Evolutionary conservation across 2,329 filamentous ascomycete genomes (phyloP), one percentile per base, ranked within the genome.

Genomic region (Botrytis aclada): DNA sequence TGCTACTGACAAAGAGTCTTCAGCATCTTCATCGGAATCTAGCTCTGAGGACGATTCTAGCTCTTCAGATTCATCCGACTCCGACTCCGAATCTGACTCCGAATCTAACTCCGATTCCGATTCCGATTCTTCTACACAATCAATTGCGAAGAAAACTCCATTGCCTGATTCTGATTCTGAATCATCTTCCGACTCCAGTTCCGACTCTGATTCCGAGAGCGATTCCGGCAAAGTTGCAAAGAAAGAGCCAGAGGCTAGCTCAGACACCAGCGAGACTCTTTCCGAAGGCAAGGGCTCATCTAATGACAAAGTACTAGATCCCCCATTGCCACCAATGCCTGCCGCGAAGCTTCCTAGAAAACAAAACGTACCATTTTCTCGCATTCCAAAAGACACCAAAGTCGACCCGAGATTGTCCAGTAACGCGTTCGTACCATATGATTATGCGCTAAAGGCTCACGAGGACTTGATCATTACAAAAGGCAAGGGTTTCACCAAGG

Each of bases 401-500:
- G 92, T 93, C 73, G 91, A 94, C 79, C 86, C 88, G 34, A 88
- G 85, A 79, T 91, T 94, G 78, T 81, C 89, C 4, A 94, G 91
- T 78, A 98, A 98, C 83, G 89, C 88, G 22, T 98, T 95, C 81
- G 86, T 93, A 18, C 86, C 90, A 34, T 94, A 98, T 81, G 91
- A 92, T 76, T 99, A 98, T 83, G 95, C 95, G 37, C 92, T 96
- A 78, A 90, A 90, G 78, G 97, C 97, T 14, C 93, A 95, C 80
- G 88, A 94, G 77, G 95, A 98, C 81, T 85, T 99, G 75, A 93
- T 94, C 66, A 88, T 97, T 56, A 98, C 95, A 45, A 93, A 92
- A 82, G 96, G 96, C 79, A 98, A 98, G 85, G 94, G 94, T 6
- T 99, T 99, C 84, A 98, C 95, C 74, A 99, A 99, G 86, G 96